These are phyloP conservation scores for Erucastrum elatum DNA, from an alignment of 345 rosid species.

Conservation along the genomic window DNA sequence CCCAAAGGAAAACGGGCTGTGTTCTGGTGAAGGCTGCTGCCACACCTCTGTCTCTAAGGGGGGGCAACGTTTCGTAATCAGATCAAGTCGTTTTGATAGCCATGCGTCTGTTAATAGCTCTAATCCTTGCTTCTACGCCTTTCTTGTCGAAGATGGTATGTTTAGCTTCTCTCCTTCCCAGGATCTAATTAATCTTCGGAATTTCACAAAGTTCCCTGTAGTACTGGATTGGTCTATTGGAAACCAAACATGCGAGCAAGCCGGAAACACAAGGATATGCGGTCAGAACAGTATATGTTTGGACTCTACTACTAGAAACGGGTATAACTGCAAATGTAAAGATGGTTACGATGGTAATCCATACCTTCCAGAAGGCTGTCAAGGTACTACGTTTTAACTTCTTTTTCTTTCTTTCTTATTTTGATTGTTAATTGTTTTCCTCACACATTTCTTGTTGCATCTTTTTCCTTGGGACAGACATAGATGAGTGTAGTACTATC, in stretches of 20 bases:
- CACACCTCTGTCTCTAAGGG: background rate
- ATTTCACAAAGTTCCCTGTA: background rate
- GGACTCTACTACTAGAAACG: background rate
- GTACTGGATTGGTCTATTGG: conserved; percentile 28
- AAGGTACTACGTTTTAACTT: background rate
- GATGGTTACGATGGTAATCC: conserved; percentile 43
- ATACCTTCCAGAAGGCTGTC: conserved; percentile 32
- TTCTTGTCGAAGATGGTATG: conserved; percentile 24
- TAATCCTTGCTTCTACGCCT: conserved; percentile 32
- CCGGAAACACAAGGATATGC: background rate
- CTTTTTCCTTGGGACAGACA: background rate
- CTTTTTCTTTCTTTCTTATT: conserved; percentile 18
- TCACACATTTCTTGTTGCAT: background rate
- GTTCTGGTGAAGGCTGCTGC: conserved; percentile 29
- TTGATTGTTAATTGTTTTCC: background rate
- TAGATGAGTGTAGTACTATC: background rate
- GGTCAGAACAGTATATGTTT: conserved; percentile 12
- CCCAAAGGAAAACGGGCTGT: background rate
- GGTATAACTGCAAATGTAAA: conserved; percentile 40
- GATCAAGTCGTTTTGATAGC: background rate
- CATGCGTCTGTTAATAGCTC: background rate
- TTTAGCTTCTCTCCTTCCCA: background rate
- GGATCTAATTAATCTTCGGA: background rate
- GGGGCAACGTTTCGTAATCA: background rate
- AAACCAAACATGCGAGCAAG: background rate